phyloP scores from a whole-genome alignment of 2,329 filamentous ascomycete species.

The Zasmidium cellare region DNA sequence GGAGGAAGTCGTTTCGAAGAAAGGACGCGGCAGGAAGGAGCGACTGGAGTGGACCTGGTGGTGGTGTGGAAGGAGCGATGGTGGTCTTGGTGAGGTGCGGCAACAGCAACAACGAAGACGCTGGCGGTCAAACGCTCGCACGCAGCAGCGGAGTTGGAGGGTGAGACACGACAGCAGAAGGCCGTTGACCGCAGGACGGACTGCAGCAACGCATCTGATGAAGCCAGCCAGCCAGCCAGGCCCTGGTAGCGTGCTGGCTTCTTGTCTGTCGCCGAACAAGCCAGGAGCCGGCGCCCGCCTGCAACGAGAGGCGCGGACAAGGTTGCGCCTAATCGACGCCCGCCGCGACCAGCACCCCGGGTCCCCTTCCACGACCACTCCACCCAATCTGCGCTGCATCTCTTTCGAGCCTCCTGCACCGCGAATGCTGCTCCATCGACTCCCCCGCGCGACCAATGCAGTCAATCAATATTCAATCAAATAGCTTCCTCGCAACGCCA shows the following conservation, averaged over 20 bases:
- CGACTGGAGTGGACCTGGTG: not conserved
- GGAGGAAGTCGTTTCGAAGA: not conserved
- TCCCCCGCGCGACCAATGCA: not conserved
- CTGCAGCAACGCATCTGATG: no score
- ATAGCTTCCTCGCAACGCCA: not conserved
- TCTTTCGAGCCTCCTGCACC: not conserved
- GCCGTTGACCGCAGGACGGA: not conserved
- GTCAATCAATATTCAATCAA: not conserved
- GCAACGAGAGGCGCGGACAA: not conserved
- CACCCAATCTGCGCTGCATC: not conserved
- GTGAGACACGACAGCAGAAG: not conserved
- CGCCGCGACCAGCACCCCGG: not conserved
- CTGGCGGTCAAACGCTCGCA: not conserved
- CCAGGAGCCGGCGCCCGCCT: not conserved
- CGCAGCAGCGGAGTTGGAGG: not conserved
- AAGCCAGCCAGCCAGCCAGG: no score
- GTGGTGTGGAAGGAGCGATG: not conserved
- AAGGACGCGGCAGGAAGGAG: not conserved
- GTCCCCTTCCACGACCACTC: no score
- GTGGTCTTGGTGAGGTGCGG: not conserved
- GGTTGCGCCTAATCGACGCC: not conserved
- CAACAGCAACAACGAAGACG: not conserved
- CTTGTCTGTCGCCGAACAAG: not conserved
- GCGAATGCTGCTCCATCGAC: not conserved
- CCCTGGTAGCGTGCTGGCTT: no score